phyloP scores from a whole-genome alignment of 306 rosid genomes.

The Amphicarpaea edgeworthii region DNA sequence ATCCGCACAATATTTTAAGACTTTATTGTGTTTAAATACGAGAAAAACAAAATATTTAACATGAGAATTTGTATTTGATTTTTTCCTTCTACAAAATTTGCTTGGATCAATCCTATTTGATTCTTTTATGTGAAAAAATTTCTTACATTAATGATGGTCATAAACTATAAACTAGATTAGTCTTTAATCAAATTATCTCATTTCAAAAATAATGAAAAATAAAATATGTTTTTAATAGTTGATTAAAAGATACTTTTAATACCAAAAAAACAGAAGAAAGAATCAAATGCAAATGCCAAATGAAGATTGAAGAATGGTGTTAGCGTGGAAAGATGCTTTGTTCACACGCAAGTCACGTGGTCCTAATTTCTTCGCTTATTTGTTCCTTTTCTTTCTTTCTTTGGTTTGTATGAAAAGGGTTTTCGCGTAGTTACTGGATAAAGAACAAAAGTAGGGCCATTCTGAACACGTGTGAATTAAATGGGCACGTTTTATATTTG shows the following conservation, averaged over 20 bases:
- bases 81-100: too few relatives aligned
- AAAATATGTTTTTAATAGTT: too few relatives aligned
- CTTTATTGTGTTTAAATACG: too few relatives aligned
- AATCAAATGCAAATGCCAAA: neutral
- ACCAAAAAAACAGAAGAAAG: neutral
- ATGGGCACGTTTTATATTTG: conserved; percentile 54
- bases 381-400: neutral
- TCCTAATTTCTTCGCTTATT: conserved; percentile 12
- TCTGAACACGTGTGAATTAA: conserved; percentile 49
- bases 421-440: conserved; percentile 35
- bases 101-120: too few relatives aligned
- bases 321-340: conserved; percentile 47
- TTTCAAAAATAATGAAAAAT: too few relatives aligned
- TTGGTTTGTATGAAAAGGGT: conserved; percentile 10
- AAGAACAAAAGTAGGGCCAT: conserved; percentile 6
- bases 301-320: neutral
- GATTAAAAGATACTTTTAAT: neutral
- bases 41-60: too few relatives aligned
- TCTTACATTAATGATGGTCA: too few relatives aligned
- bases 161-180: too few relatives aligned
- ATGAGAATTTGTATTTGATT: too few relatives aligned
- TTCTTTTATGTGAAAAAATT: too few relatives aligned
- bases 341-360: conserved; percentile 73
- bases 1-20: too few relatives aligned
- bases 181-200: too few relatives aligned